phyloP scores from a whole-genome alignment of 2,329 filamentous ascomycete species.

The Tolypocladium guangdongense region DNA sequence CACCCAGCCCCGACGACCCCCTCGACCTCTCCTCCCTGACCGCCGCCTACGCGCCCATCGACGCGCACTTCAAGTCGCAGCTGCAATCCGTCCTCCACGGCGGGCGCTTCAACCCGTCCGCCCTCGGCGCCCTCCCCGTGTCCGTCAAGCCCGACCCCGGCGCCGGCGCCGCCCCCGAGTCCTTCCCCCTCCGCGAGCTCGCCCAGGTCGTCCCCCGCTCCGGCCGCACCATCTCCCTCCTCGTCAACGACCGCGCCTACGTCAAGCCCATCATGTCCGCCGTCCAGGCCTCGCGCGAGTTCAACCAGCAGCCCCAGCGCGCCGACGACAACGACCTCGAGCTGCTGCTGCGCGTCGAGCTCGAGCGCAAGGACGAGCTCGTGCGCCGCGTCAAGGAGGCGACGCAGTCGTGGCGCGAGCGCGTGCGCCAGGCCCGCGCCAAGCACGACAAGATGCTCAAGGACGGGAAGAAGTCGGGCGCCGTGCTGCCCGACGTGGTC shows the following conservation, averaged over 20 bases:
- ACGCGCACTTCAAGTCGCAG: conserved; percentile 31
- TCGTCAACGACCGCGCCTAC: conserved; percentile 30
- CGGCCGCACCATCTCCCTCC: conserved; percentile 28
- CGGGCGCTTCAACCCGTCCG: conserved; percentile 41
- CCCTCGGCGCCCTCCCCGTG: conserved; percentile 34
- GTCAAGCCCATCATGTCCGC: conserved; percentile 46
- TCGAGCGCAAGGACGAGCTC: conserved; percentile 37
- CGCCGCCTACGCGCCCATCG: conserved; percentile 29
- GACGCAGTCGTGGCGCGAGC: conserved; percentile 39
- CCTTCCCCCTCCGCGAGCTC: conserved; percentile 43
- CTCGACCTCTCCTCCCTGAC: conserved; percentile 38
- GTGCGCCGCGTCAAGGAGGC: conserved; percentile 30
- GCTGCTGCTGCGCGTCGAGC: conserved; percentile 42
- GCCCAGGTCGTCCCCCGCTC: conserved; percentile 40
- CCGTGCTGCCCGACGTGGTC: conserved; percentile 35
- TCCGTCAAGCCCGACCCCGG: conserved; percentile 18
- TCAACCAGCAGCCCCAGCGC: conserved; percentile 51
- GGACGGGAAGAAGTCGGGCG: conserved; percentile 34
- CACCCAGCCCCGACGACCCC: conserved; percentile 29
- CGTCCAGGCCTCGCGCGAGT: conserved; percentile 38
- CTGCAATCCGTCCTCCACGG: conserved; percentile 29
- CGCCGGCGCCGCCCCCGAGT: conserved; percentile 2
- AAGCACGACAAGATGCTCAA: conserved; percentile 37
- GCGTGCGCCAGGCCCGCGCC: conserved; percentile 34
- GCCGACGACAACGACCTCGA: conserved; percentile 48